These are phyloP conservation scores for Suillus hirtellus DNA, from an alignment of 768 basidiomycete species.

Conservation along the genomic window DNA sequence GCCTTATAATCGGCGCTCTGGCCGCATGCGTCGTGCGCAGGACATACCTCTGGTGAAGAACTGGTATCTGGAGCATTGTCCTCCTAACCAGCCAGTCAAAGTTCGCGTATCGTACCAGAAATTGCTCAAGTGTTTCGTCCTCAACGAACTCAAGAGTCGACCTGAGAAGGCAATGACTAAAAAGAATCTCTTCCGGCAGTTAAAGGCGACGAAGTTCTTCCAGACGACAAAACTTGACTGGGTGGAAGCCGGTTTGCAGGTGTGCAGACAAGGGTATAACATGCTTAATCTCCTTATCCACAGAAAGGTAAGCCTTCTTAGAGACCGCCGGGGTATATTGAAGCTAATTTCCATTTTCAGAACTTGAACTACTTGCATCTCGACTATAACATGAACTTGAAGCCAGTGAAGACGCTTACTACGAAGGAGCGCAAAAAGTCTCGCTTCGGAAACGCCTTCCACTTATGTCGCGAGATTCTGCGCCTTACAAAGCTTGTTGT, in stretches of 20 bases:
- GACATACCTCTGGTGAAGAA: constrained; percentile 96
- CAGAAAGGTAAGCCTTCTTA: constrained; percentile 67
- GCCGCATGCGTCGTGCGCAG: constrained; percentile 90
- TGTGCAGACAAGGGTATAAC: constrained; percentile 98
- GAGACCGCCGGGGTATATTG: not conserved
- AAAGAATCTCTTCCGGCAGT: constrained; percentile 93
- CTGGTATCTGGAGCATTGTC: constrained; percentile 99
- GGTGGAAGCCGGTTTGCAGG: constrained; percentile 98
- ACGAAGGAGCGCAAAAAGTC: constrained; percentile 99
- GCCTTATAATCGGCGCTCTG: constrained; percentile 90
- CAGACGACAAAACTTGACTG: constrained; percentile 97
- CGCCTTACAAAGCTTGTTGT: constrained; percentile 98
- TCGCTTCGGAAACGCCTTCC: constrained; percentile 99
- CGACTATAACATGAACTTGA: constrained; percentile 99
- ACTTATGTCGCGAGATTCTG: constrained; percentile 95
- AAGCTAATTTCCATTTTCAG: constrained; percentile 35
- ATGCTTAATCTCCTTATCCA: constrained; percentile 99
- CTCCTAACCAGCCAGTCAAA: constrained; percentile 94
- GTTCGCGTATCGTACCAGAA: constrained; percentile 99
- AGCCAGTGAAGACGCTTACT: constrained; percentile 95
- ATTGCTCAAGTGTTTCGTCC: constrained; percentile 90
- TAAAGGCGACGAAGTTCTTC: constrained; percentile 99
- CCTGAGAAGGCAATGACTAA: constrained; percentile 97
- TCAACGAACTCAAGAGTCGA: constrained; percentile 89
- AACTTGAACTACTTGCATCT: constrained; percentile 92